Conservation (phyloP, 2,329 filamentous ascomycete genomes). For the Ascosphaera apis region DNA sequence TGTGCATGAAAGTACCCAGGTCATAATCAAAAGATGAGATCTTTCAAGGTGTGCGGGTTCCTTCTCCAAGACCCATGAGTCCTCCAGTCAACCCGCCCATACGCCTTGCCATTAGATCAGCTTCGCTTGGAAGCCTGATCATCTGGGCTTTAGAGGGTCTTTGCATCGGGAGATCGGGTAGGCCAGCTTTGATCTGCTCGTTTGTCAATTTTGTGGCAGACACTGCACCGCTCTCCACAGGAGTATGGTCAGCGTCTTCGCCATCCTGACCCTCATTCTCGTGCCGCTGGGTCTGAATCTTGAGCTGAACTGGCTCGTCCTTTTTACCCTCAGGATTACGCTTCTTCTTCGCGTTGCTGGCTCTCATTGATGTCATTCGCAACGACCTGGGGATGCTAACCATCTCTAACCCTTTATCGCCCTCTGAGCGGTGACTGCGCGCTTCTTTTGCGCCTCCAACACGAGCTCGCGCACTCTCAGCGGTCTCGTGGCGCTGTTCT, state of each 20-base stretch:
- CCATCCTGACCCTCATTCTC: slow-evolving; percentile 2
- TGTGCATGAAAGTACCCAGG: too few relatives aligned
- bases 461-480: slow-evolving; percentile 18
- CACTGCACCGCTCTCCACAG: slow-evolving; percentile 6
- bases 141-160: too few relatives aligned
- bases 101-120: slow-evolving; percentile 31
- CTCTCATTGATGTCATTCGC: background rate
- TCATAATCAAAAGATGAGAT: too few relatives aligned
- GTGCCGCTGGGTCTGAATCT: too few relatives aligned
- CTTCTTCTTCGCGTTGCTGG: slow-evolving; percentile 2
- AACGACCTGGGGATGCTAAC: background rate
- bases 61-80: slow-evolving; percentile 24
- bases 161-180: too few relatives aligned
- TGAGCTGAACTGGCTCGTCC: background rate
- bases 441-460: slow-evolving; percentile 8
- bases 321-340: slow-evolving; percentile 1
- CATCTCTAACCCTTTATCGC: background rate
- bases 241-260: slow-evolving; percentile 7
- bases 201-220: slow-evolving; percentile 7
- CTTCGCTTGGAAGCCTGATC: slow-evolving; percentile 30
- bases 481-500: slow-evolving; percentile 18
- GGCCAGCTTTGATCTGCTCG: slow-evolving; percentile 13
- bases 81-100: slow-evolving; percentile 32
- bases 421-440: slow-evolving; percentile 1
- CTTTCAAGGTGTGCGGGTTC: slow-evolving; percentile 14